Percentiles rank a stretch among this genome's conserved stretches.
Conservation (phyloP, 2,329 filamentous ascomycete genomes). For the Escovopsis sp. region DNA sequence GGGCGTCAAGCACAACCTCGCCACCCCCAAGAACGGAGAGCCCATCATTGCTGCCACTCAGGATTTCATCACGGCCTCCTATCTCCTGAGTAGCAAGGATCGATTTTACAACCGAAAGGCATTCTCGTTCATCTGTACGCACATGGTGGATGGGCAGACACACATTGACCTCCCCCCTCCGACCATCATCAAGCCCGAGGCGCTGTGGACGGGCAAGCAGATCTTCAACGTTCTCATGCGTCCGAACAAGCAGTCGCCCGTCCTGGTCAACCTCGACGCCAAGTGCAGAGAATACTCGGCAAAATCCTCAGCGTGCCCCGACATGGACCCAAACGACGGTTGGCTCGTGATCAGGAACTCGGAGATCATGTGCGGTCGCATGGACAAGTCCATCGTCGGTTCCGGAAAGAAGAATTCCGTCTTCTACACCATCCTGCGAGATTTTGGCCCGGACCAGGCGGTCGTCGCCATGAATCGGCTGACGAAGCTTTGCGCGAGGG, state of each 20-base stretch:
- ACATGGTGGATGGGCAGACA: constrained; percentile 75
- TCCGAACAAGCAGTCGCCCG: constrained; percentile 69
- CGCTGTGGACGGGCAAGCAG: constrained; percentile 94
- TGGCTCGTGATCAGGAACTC: constrained; percentile 93
- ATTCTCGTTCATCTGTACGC: constrained; percentile 81
- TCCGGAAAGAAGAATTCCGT: constrained; percentile 95
- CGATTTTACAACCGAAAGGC: constrained; percentile 79
- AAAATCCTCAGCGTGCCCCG: constrained; percentile 41
- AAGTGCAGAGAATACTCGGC: constrained; percentile 70
- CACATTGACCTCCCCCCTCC: constrained; percentile 77
- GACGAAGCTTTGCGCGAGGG: constrained; percentile 77
- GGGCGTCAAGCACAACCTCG: constrained; percentile 94
- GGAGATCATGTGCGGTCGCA: constrained; percentile 90
- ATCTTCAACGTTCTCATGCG: constrained; percentile 85
- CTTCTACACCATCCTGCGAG: constrained; percentile 91
- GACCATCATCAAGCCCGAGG: constrained; percentile 69
- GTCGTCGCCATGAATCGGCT: constrained; percentile 88
- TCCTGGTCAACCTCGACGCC: constrained; percentile 84
- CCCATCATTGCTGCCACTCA: constrained; percentile 98
- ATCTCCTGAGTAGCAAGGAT: constrained; percentile 81
- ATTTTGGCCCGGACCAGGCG: constrained; percentile 81
- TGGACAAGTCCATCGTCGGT: constrained; percentile 98
- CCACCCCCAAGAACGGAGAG: constrained; percentile 92
- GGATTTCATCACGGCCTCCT: constrained; percentile 95
- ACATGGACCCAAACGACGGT: constrained; percentile 74